A percentile compares a stretch with the other conserved stretches of the same genome.
phyloP scores from a whole-genome alignment of 2,329 filamentous ascomycete genomes.

The Colletotrichum limetticola region DNA sequence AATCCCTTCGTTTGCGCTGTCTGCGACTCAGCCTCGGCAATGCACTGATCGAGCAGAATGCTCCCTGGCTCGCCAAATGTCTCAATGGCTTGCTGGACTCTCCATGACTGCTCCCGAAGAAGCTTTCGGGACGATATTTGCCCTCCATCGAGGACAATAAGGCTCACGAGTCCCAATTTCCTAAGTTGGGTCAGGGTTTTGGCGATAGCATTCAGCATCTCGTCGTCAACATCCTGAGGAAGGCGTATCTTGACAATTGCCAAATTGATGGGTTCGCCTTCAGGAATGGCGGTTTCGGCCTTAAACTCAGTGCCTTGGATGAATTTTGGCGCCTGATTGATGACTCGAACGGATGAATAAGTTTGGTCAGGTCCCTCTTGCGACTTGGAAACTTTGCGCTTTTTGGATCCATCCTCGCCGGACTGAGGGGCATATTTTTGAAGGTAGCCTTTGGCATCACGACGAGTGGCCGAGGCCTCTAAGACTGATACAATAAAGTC shows the following conservation, averaged over 20 bases:
- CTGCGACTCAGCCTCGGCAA: conserved; percentile 13
- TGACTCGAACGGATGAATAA: conserved; percentile 41
- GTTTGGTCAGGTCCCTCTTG: conserved; percentile 15
- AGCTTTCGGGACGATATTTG: conserved; percentile 51
- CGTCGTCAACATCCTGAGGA: conserved; percentile 76
- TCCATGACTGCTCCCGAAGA: conserved; percentile 73
- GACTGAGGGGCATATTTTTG: conserved; percentile 74
- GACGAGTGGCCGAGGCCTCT: conserved; percentile 88
- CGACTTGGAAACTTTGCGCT: background rate
- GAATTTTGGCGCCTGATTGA: conserved; percentile 47
- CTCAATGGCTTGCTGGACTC: conserved; percentile 81
- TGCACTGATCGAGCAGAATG: conserved; percentile 61
- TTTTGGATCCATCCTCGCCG: conserved; percentile 16
- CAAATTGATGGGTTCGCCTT: conserved; percentile 63
- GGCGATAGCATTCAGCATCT: conserved; percentile 78
- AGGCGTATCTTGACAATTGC: conserved; percentile 87
- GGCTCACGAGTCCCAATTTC: conserved; percentile 82
- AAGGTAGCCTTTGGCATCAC: conserved; percentile 91
- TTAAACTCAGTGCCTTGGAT: conserved; percentile 44
- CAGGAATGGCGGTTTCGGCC: conserved; percentile 37
- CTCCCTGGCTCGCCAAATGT: conserved; percentile 74
- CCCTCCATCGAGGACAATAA: conserved; percentile 83
- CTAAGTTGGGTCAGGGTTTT: conserved; percentile 86
- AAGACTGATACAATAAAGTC: conserved; percentile 90
- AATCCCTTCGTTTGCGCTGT: conserved; percentile 20